Conservation (phyloP, 1,284 basidiomycete genomes). For the Rhodotorula glutinis region DNA sequence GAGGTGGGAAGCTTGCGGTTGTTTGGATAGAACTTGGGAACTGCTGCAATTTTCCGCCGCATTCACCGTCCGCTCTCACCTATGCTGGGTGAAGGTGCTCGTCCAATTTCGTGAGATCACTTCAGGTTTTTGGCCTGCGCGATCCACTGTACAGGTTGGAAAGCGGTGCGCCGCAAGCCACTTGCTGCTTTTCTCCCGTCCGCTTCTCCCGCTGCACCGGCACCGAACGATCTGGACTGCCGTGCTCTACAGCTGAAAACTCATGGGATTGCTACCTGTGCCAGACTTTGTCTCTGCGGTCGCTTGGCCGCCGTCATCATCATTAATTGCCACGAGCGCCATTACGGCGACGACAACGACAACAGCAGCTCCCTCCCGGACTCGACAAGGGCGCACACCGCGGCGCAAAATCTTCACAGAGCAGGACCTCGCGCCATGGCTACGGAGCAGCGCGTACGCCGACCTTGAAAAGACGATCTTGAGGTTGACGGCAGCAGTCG, state of each 20-base stretch:
- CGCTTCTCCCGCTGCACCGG: neutral
- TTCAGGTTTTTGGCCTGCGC: no score
- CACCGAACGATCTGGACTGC: no score
- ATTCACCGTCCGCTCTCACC: neutral
- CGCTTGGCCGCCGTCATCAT: neutral
- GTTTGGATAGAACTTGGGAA: constrained; percentile 5
- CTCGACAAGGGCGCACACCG: constrained; percentile 1
- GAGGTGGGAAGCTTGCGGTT: constrained; percentile 30
- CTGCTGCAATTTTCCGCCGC: neutral
- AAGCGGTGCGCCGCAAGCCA: neutral
- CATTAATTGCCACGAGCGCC: no score
- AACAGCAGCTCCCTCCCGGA: neutral
- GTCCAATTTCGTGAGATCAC: no score
- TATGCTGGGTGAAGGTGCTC: no score
- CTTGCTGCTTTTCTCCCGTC: neutral
- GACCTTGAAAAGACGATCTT: constrained; percentile 44
- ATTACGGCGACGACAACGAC: no score
- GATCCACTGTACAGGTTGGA: neutral
- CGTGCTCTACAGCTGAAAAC: neutral
- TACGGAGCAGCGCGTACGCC: constrained; percentile 42
- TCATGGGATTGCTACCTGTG: neutral
- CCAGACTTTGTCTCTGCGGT: neutral
- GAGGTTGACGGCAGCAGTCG: constrained; percentile 45
- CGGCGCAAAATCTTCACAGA: constrained; percentile 44
- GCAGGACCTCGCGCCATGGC: constrained; percentile 46